These are phyloP conservation scores for Grigorovia jiainica DNA, from an alignment of 805 yeast species.

Conservation along the genomic window DNA sequence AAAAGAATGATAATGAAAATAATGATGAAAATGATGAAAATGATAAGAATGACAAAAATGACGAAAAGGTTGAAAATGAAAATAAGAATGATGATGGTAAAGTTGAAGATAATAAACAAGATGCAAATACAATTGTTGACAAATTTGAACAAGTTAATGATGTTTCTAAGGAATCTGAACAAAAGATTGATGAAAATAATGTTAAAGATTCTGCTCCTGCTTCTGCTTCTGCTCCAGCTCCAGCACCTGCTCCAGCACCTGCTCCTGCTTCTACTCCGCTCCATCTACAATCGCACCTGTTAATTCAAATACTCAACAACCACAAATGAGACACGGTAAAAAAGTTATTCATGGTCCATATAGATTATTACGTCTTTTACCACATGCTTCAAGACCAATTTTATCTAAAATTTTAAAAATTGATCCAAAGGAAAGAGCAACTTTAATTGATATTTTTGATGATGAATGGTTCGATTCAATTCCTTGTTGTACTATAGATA, in stretches of 20 bases:
- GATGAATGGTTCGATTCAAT: conserved; percentile 69
- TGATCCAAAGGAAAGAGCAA: conserved; percentile 54
- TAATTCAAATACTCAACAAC: conserved; percentile 4
- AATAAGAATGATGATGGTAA: conserved; percentile 1
- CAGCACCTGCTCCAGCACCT: background rate
- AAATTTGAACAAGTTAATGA: conserved; percentile 2
- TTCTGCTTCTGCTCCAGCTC: too few species aligned
- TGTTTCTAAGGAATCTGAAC: background rate
- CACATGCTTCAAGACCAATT: conserved; percentile 76
- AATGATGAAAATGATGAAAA: conserved; percentile 1
- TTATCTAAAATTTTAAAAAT: conserved; percentile 55
- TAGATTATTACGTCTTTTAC: conserved; percentile 67
- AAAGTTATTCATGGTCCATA: conserved; percentile 75
- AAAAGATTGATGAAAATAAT: background rate
- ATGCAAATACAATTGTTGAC: background rate
- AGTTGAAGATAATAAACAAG: conserved; percentile 3
- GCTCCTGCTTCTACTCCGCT: background rate
- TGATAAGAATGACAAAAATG: conserved; percentile 1
- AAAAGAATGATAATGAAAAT: conserved; percentile 1
- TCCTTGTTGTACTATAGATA: conserved; percentile 47
- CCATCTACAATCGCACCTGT: conserved; percentile 7
- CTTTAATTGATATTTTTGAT: conserved; percentile 51
- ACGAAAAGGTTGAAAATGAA: background rate
- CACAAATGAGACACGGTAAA: conserved; percentile 24
- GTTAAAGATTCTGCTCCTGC: too few species aligned